Conservation (phyloP, 1,284 basidiomycete genomes). For the Fomitiporia mediterranea region DNA sequence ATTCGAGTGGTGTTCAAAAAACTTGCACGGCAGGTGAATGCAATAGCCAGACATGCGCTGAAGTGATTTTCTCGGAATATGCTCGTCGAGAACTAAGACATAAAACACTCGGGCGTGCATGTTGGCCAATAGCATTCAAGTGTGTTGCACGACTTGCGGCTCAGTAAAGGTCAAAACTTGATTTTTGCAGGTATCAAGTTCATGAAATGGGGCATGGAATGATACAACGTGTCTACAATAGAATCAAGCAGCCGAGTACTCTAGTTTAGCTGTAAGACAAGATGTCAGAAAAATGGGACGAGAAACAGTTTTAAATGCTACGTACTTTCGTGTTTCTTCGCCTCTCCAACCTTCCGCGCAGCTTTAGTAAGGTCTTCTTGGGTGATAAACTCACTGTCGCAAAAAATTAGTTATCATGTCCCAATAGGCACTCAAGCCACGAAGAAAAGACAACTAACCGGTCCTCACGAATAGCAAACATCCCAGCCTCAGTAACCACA, state of each 20-base stretch:
- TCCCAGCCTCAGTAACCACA: conserved; percentile 96
- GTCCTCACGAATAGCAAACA: conserved; percentile 98
- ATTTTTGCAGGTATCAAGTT: background rate
- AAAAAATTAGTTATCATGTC: conserved; percentile 1
- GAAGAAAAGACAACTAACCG: conserved; percentile 42
- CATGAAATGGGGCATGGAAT: background rate
- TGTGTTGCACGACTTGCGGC: no score
- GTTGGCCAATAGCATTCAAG: no score
- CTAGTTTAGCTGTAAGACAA: conserved; percentile 46
- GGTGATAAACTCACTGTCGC: conserved; percentile 74
- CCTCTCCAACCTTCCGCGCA: conserved; percentile 92
- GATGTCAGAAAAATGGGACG: conserved; percentile 6
- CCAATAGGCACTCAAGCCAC: conserved; percentile 1
- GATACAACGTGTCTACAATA: conserved; percentile 2
- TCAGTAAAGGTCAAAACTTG: no score
- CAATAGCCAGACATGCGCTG: no score
- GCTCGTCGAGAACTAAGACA: no score
- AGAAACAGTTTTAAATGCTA: conserved; percentile 21
- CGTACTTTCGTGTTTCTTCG: conserved; percentile 94
- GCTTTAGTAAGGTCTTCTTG: conserved; percentile 98
- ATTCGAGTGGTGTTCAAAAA: no score
- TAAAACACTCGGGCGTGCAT: no score
- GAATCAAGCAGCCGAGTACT: conserved; percentile 48
- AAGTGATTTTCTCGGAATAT: no score
- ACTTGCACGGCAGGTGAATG: no score